Percentiles rank a stretch among this genome's conserved stretches.
Conservation (phyloP, 2,329 filamentous ascomycete genomes). For the Hypoxylon sp. region DNA sequence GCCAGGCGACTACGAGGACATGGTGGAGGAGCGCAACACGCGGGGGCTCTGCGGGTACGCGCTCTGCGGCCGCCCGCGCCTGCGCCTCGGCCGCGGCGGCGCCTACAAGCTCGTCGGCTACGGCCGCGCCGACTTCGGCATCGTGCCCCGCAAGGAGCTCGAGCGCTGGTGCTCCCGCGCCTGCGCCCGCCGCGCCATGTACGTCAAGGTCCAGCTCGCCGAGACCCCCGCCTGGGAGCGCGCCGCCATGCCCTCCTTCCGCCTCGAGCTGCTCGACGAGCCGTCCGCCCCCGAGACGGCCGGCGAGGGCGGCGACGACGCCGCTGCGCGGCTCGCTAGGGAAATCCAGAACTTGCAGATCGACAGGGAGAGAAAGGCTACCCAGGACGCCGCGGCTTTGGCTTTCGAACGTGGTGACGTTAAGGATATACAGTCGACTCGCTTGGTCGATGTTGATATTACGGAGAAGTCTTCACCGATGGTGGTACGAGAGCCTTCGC, state of each 20-base stretch:
- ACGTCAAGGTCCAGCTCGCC: constrained; percentile 86
- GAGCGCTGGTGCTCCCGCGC: constrained; percentile 87
- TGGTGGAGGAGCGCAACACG: constrained; percentile 89
- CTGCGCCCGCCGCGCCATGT: constrained; percentile 82
- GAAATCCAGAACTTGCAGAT: constrained; percentile 55
- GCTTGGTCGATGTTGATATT: constrained; percentile 57
- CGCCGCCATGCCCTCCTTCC: constrained; percentile 62
- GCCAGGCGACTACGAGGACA: constrained; percentile 85
- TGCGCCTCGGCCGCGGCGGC: constrained; percentile 62
- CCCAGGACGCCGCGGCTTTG: constrained; percentile 40
- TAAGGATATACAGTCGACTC: constrained; percentile 40
- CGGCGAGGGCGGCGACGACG: constrained; percentile 54
- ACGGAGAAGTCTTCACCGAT: constrained; percentile 58
- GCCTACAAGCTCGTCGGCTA: constrained; percentile 71
- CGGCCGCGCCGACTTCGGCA: constrained; percentile 64
- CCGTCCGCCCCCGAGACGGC: constrained; percentile 55
- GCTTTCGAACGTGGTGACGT: constrained; percentile 45
- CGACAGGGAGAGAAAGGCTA: constrained; percentile 47
- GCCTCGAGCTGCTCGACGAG: constrained; percentile 74
- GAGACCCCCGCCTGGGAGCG: constrained; percentile 88
- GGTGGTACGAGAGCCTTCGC: constrained; percentile 50
- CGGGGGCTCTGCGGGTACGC: constrained; percentile 83
- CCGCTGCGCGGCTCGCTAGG: constrained; percentile 42
- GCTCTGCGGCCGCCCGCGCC: constrained; percentile 74
- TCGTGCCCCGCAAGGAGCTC: constrained; percentile 74